Percentiles rank a stretch among this genome's conserved stretches.
These are phyloP conservation scores for Jacaranda copaia DNA, from an alignment of 257 asterid species.

Conservation along the genomic window DNA sequence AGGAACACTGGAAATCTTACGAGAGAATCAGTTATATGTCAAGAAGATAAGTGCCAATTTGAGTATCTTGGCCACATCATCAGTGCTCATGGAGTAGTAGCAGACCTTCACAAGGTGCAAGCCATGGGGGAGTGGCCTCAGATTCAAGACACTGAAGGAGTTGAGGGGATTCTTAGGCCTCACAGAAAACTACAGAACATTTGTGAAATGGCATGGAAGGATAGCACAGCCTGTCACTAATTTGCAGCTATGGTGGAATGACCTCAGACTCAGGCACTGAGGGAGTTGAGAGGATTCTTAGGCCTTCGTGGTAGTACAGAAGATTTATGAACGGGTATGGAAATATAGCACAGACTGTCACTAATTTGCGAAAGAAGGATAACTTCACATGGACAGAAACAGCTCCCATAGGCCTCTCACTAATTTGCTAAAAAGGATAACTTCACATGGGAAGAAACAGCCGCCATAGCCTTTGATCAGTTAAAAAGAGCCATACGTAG, in stretches of 20 bases:
- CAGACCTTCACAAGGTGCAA: neutral
- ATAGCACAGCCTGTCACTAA: too few relatives aligned
- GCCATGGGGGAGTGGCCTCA: neutral
- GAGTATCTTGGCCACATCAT: neutral
- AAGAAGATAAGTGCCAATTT: too few relatives aligned
- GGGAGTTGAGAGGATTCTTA: neutral
- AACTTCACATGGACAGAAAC: neutral
- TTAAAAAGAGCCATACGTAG: neutral
- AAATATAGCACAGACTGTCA: neutral
- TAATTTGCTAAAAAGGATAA: neutral
- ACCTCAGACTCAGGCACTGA: neutral
- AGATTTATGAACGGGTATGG: neutral
- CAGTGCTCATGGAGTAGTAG: neutral
- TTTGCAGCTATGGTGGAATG: neutral
- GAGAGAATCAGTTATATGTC: too few relatives aligned
- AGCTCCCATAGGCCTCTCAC: neutral
- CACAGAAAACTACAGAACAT: neutral
- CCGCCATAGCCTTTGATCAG: neutral
- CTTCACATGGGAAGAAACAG: neutral
- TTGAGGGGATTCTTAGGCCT: slow-evolving; percentile 9
- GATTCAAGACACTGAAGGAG: neutral
- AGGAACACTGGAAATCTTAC: too few relatives aligned
- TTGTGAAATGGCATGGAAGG: neutral
- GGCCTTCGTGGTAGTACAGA: neutral
- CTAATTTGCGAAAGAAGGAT: neutral